phyloP scores from a whole-genome alignment of 2,329 filamentous ascomycete species.

The Diaporthe sp. region DNA sequence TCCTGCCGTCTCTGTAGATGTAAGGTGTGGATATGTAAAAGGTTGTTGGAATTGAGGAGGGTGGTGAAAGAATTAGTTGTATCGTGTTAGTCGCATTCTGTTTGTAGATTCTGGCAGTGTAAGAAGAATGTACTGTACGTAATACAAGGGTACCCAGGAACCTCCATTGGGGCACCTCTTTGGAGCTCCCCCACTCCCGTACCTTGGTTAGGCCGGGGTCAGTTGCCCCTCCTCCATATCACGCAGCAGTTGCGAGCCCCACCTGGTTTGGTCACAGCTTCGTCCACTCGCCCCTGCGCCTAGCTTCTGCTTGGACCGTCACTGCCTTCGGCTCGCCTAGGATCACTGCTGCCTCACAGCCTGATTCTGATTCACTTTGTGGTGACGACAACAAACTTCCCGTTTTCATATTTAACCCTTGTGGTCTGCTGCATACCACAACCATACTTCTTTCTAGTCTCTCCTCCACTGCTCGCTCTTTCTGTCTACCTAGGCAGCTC shows the following conservation, averaged over 20 bases:
- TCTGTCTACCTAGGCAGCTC: neutral
- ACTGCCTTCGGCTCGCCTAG: neutral
- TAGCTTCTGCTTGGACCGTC: neutral
- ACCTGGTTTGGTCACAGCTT: conserved; percentile 2
- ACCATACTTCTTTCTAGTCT: neutral
- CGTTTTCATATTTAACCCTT: neutral
- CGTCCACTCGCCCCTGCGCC: neutral
- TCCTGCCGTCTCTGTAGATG: neutral
- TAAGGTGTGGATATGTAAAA: neutral
- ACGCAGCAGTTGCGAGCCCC: neutral
- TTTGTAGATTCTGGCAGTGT: neutral
- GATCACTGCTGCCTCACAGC: conserved; percentile 6
- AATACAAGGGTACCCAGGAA: neutral
- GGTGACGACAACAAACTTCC: neutral
- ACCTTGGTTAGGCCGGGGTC: neutral
- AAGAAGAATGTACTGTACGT: neutral
- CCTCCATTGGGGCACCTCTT: conserved; percentile 1
- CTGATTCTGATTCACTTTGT: conserved; percentile 13
- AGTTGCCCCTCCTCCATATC: conserved; percentile 13
- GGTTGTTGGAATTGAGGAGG: neutral
- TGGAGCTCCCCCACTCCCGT: conserved; percentile 4
- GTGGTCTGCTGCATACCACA: neutral
- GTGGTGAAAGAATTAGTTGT: neutral
- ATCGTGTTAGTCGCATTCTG: neutral
- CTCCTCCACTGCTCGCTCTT: neutral